Evolutionary conservation across 176 grass and related monocot genomes (phyloP).

Genomic region (Eragrostis nindensis): DNA sequence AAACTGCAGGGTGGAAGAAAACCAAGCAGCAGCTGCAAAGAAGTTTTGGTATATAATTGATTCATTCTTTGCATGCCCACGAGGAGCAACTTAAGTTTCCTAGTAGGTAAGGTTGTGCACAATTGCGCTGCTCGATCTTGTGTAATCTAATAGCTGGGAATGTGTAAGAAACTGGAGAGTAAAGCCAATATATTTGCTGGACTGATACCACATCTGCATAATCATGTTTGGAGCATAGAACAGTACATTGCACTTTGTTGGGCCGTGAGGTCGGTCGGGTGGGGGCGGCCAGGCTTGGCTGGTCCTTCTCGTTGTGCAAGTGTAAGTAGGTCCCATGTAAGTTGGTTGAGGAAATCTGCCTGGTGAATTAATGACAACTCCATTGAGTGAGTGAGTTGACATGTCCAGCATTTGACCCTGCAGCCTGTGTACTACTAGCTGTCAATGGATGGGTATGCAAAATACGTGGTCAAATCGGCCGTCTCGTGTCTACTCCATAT

Average conservation of each 20-base stretch:
- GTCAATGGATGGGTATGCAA: neutral
- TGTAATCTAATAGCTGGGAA: neutral
- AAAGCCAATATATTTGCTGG: neutral
- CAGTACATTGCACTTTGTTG: no score
- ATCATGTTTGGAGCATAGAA: neutral
- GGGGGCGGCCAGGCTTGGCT: no score
- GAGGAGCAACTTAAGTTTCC: neutral
- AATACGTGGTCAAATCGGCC: neutral
- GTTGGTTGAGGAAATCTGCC: no score
- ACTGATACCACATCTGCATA: neutral
- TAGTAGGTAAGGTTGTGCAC: neutral
- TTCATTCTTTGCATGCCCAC: slow-evolving; percentile 31
- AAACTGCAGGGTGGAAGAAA: neutral
- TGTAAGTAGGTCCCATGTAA: no score
- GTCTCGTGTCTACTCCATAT: no score
- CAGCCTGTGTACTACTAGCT: neutral
- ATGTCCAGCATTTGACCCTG: slow-evolving; percentile 1
- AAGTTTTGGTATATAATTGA: slow-evolving; percentile 18
- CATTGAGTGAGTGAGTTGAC: slow-evolving; percentile 22
- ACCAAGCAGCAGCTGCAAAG: neutral
- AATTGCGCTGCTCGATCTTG: neutral
- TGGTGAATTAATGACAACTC: neutral
- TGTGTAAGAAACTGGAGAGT: neutral
- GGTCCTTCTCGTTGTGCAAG: no score
- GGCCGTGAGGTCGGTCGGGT: no score